These are phyloP conservation scores for Actinidia arguta DNA, from an alignment of 179 eudicot genomes.

Conservation along the genomic window DNA sequence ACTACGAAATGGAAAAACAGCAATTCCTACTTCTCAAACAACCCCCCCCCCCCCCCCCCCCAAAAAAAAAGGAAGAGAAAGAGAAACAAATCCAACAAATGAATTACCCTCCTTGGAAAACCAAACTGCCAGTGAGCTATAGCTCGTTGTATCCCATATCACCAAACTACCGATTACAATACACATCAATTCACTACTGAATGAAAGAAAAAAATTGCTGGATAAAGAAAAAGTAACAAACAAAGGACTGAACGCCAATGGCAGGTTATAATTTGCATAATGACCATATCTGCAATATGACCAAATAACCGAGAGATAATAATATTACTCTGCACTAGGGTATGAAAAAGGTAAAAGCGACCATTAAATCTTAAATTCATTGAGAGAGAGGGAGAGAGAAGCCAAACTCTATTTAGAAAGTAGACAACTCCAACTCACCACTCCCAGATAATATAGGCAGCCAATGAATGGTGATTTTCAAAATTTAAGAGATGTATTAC, in stretches of 20 bases:
- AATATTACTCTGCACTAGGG: neutral
- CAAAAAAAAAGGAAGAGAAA: no score
- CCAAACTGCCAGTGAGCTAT: neutral
- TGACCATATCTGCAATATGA: neutral
- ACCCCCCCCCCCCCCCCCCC: no score
- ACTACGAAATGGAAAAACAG: conserved; percentile 7
- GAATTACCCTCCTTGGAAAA: neutral
- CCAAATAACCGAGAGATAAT: neutral
- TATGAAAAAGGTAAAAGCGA: neutral
- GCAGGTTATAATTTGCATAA: neutral
- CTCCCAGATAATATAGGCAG: neutral
- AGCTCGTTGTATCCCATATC: neutral
- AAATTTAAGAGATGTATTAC: neutral
- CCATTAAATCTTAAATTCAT: neutral
- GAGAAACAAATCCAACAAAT: neutral
- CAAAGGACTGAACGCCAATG: neutral
- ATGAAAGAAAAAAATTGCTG: neutral
- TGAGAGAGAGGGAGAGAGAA: no score
- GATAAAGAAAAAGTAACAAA: no score
- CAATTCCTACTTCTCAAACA: neutral
- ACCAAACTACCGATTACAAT: neutral
- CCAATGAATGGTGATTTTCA: neutral
- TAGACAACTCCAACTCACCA: neutral
- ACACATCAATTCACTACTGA: conserved; percentile 2
- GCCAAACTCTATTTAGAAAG: neutral